phyloP scores from a whole-genome alignment of 2,329 filamentous ascomycete species.

The Phialophora tarda region DNA sequence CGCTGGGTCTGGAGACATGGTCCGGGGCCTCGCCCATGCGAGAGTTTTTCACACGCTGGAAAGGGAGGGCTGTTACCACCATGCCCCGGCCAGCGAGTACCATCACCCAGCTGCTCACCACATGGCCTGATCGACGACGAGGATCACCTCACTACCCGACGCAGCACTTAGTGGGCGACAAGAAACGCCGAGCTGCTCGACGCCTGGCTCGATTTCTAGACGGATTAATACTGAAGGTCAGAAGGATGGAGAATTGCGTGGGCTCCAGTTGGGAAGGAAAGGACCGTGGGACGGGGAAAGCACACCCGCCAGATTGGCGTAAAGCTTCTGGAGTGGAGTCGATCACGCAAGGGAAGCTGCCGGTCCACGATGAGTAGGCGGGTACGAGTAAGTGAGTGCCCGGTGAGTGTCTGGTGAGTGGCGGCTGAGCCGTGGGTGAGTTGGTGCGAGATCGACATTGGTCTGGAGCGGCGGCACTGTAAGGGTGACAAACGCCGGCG shows the following conservation, averaged over 20 bases:
- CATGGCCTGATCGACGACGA: not conserved
- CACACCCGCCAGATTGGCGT: not conserved
- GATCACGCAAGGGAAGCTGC: not conserved
- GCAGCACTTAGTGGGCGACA: not conserved
- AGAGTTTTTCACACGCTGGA: not conserved
- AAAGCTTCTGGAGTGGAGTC: not conserved
- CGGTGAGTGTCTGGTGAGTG: not conserved
- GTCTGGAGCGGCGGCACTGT: not conserved
- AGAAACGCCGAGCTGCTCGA: not conserved
- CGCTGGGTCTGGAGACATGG: conserved; percentile 10
- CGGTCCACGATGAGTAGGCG: not conserved
- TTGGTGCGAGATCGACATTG: not conserved
- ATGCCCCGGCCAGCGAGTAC: not conserved
- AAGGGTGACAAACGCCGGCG: not conserved
- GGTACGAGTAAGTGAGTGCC: not conserved
- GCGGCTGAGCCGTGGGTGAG: not conserved
- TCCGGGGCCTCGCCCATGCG: not conserved
- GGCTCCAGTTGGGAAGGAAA: not conserved
- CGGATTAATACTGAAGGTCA: not conserved
- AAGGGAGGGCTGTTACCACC: not conserved
- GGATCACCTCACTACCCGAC: not conserved
- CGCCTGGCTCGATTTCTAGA: not conserved
- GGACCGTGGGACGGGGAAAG: not conserved
- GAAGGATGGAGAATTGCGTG: not conserved
- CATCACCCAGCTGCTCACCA: not conserved